Evolutionary conservation across 331 rosid genomes (phyloP), one percentile per base, ranked within the genome.

Genomic region (Arachis monticola): DNA sequence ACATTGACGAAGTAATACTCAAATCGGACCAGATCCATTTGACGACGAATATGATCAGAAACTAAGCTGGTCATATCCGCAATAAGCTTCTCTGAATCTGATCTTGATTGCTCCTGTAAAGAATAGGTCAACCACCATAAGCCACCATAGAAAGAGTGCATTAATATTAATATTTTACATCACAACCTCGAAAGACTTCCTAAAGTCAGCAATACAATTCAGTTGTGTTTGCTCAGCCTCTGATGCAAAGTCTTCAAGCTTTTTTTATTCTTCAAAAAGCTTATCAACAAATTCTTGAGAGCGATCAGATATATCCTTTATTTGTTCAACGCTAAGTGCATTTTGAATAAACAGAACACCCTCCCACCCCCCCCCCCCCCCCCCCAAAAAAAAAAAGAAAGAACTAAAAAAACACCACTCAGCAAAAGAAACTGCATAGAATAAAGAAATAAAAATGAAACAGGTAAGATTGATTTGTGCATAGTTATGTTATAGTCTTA

Each of bases 31-130:
- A 92, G 80, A 81, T 92, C 92, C 77, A 83, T 86, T 79, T 95
- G 99, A 48, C 90, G 94, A 44, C 61, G 80, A 14, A 86, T 85
- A 80, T 95, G 98, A 80, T 51, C 59, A 6, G 97, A 79, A 69
- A 95, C 85, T 80, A 95, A 78, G 83, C 61, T 81, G 32, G 98
- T 88, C 70, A 95, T 85, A 79, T 90, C 89, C 50, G 96, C 91
- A 22, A 95, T 87, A 61, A 92, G 96, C 80, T 90, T 92, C 84
- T 92, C 99, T 11, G 96, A 72, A 69, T 92, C 96, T 10, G 85
- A 87, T 84, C 81, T 95, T 42, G 98, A 87, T 73, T 89, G 91
- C 81, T 90, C 98, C 99, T 95, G 90, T 42, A 70, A 48, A 62
- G 9, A 8, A 79, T 27, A 72, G 30, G 42, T 22, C 80, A 77